A percentile compares a stretch with the other conserved stretches of the same genome.
Evolutionary conservation across 202 grass and related monocot species (phyloP).

Genomic region (Cymbopogon flexuosus): DNA sequence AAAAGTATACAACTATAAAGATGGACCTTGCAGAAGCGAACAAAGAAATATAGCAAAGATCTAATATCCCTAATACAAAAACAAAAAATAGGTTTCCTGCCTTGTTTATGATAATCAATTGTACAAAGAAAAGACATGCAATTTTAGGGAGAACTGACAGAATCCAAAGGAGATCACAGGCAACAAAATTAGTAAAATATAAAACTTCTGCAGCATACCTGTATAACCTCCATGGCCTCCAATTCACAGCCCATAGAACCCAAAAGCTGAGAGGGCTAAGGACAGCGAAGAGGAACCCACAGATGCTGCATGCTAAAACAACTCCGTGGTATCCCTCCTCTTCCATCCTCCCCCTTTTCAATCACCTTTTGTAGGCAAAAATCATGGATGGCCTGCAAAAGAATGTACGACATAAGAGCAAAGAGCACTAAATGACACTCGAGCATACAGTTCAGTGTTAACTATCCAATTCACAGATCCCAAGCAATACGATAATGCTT

Average conservation of each 20-base stretch:
- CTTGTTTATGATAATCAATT: conserved; percentile 15
- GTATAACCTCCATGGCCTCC: conserved; percentile 98
- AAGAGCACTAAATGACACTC: not conserved
- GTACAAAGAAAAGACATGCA: not conserved
- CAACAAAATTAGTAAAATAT: conserved; percentile 4
- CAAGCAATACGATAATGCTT: conserved; percentile 19
- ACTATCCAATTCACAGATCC: conserved; percentile 16
- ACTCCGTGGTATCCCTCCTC: conserved; percentile 65
- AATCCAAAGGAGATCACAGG: not conserved
- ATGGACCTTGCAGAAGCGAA: not conserved
- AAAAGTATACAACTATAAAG: not conserved
- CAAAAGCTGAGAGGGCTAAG: conserved; percentile 90
- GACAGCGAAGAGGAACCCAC: conserved; percentile 75
- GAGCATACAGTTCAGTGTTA: conserved; percentile 17
- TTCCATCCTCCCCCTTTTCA: conserved; percentile 64
- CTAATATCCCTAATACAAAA: not conserved
- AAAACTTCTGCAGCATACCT: conserved; percentile 46
- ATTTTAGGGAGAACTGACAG: conserved; percentile 10
- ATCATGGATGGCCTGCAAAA: conserved; percentile 46
- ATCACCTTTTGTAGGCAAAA: conserved; percentile 44
- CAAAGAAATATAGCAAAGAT: not conserved
- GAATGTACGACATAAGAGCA: conserved; percentile 8
- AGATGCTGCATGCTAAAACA: conserved; percentile 79
- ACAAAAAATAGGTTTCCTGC: not conserved
- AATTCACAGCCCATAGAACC: conserved; percentile 94